Conservation (phyloP, 73 alveolate genomes). For the Halteria grandinella region DNA sequence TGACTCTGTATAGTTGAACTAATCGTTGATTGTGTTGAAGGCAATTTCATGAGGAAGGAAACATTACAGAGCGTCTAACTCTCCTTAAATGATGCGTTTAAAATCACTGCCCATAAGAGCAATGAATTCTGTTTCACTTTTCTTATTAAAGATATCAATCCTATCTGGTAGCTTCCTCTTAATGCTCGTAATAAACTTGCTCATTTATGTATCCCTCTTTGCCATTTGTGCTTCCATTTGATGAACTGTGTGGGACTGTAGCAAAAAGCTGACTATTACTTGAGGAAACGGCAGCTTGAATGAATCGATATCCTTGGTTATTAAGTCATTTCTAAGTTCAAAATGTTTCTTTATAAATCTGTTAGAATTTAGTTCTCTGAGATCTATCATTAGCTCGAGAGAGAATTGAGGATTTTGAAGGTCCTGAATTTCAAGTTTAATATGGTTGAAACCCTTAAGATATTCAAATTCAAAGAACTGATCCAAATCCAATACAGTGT, state of each 20-base stretch:
- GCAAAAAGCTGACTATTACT: constrained; percentile 4
- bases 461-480: constrained; percentile 31
- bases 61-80: constrained; percentile 18
- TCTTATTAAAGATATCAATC: constrained; percentile 48
- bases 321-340: constrained; percentile 24
- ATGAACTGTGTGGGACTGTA: constrained; percentile 23
- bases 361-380: constrained; percentile 28
- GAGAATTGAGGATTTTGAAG: constrained; percentile 8
- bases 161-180: constrained; percentile 60
- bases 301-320: constrained; percentile 22
- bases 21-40: constrained; percentile 36
- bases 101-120: constrained; percentile 32
- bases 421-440: constrained; percentile 27
- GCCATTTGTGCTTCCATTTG: constrained; percentile 11
- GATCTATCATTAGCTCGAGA: constrained; percentile 24
- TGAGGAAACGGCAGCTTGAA: constrained; percentile 15
- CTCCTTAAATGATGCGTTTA: constrained; percentile 6
- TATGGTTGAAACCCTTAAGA: constrained; percentile 22
- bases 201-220: constrained; percentile 27
- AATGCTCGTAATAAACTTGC: constrained; percentile 33
- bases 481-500: constrained; percentile 3
- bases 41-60: constrained; percentile 36
- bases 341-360: constrained; percentile 26
- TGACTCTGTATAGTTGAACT: constrained; percentile 23
- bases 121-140: constrained; percentile 43